These are phyloP conservation scores for Blastomyces silverae DNA, from an alignment of 2,329 filamentous ascomycete species.

Conservation along the genomic window DNA sequence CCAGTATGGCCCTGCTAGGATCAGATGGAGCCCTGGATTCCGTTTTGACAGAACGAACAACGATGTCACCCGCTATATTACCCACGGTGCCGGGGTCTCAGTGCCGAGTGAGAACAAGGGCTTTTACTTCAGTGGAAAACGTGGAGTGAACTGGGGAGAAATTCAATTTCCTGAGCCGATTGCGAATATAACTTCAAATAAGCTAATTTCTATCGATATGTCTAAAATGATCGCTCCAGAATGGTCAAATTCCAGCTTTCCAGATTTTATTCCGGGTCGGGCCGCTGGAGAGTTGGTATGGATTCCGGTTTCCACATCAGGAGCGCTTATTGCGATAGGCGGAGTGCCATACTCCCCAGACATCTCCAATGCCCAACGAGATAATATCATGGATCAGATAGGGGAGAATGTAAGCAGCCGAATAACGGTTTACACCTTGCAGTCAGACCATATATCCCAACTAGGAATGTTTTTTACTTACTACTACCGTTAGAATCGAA, in stretches of 20 bases:
- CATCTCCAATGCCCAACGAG: conserved; percentile 18
- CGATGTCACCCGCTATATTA: conserved; percentile 54
- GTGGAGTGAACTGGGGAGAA: conserved; percentile 45
- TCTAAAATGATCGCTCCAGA: conserved; percentile 42
- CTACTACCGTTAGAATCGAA: conserved; percentile 17
- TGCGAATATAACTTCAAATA: conserved; percentile 44
- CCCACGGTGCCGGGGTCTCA: conserved; percentile 57
- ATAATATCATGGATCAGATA: conserved; percentile 8
- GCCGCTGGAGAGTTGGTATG: conserved; percentile 62
- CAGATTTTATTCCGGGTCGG: conserved; percentile 46
- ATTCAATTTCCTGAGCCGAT: conserved; percentile 41
- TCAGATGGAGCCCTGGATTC: conserved; percentile 44
- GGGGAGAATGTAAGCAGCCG: conserved; percentile 22
- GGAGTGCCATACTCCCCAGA: conserved; percentile 30
- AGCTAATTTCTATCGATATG: conserved; percentile 58
- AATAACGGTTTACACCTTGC: neutral
- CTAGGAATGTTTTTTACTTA: neutral
- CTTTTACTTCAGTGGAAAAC: conserved; percentile 64
- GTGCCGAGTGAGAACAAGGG: conserved; percentile 64
- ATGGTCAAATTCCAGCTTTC: conserved; percentile 55
- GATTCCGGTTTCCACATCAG: conserved; percentile 40
- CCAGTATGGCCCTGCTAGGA: conserved; percentile 45
- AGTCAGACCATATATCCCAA: neutral
- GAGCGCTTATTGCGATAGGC: conserved; percentile 37
- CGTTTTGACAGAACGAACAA: conserved; percentile 37